phyloP scores from a whole-genome alignment of 2,329 filamentous ascomycete genomes.

The Aspergillus eucalypticola region DNA sequence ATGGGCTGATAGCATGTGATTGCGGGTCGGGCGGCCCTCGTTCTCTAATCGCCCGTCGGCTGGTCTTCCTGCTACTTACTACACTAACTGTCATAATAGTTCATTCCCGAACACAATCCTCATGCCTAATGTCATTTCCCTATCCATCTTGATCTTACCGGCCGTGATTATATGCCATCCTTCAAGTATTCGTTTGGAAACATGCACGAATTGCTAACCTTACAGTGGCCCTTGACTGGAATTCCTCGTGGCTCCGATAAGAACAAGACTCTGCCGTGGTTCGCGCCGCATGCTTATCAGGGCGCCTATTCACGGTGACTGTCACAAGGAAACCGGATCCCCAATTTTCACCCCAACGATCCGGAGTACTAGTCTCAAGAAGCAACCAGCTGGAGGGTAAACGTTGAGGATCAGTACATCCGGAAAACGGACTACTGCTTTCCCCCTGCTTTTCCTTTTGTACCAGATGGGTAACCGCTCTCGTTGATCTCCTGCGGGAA shows the following conservation, averaged over 20 bases:
- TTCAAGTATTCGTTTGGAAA: too few species aligned
- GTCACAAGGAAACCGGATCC: not conserved
- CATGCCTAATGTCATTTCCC: too few species aligned
- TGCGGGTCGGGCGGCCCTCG: constrained; percentile 28
- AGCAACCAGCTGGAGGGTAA: not conserved
- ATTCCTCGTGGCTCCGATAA: not conserved
- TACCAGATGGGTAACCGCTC: constrained; percentile 2
- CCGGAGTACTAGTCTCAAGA: not conserved
- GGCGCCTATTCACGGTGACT: not conserved
- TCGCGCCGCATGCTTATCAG: not conserved
- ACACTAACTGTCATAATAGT: too few species aligned
- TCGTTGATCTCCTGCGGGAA: constrained; percentile 11
- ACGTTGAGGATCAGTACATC: not conserved
- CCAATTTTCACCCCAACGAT: not conserved
- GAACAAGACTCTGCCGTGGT: not conserved
- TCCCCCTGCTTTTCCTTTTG: not conserved
- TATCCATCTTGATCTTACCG: too few species aligned
- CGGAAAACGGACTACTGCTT: not conserved
- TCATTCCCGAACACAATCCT: too few species aligned
- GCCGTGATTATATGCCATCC: too few species aligned
- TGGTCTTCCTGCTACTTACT: not conserved
- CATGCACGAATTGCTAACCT: too few species aligned
- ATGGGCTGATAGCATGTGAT: constrained; percentile 32
- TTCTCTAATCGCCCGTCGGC: not conserved
- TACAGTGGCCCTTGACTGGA: not conserved